phyloP scores from a whole-genome alignment of 2,329 filamentous ascomycete species.

The Cladosporium cucumerinum region DNA sequence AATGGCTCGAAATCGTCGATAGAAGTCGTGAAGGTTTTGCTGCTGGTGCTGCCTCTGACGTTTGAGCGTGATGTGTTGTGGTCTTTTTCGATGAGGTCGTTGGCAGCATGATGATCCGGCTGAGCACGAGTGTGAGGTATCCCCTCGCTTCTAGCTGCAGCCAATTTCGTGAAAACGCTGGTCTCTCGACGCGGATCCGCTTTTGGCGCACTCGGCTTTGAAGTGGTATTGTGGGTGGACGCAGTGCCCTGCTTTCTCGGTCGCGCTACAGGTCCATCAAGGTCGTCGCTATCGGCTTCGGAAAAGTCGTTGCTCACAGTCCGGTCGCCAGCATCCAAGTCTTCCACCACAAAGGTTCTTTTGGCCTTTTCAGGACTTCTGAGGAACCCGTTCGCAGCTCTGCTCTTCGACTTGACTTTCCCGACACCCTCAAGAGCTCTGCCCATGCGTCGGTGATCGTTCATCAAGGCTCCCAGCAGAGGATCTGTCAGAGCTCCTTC shows the following conservation, averaged over 20 bases:
- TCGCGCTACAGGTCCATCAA: slow-evolving; percentile 15
- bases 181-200: background rate
- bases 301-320: background rate
- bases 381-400: slow-evolving; percentile 31
- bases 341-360: slow-evolving; percentile 16
- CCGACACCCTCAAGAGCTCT: slow-evolving; percentile 19
- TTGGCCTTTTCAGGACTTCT: slow-evolving; percentile 27
- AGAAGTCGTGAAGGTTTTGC: background rate
- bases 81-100: background rate
- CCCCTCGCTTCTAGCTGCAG: slow-evolving; percentile 6
- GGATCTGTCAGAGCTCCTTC: slow-evolving; percentile 32
- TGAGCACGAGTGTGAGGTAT: background rate
- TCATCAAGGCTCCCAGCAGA: slow-evolving; percentile 37
- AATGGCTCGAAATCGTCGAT: background rate
- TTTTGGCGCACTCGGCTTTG: background rate
- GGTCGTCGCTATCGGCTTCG: slow-evolving; percentile 18
- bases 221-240: background rate
- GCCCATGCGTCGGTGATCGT: slow-evolving; percentile 9
- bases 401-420: slow-evolving; percentile 28
- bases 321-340: background rate
- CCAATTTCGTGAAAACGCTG: slow-evolving; percentile 23
- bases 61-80: background rate
- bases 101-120: background rate
- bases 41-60: background rate
- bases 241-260: background rate